Conservation (phyloP, 2,329 filamentous ascomycete genomes). For the Metarhizium humberi region DNA sequence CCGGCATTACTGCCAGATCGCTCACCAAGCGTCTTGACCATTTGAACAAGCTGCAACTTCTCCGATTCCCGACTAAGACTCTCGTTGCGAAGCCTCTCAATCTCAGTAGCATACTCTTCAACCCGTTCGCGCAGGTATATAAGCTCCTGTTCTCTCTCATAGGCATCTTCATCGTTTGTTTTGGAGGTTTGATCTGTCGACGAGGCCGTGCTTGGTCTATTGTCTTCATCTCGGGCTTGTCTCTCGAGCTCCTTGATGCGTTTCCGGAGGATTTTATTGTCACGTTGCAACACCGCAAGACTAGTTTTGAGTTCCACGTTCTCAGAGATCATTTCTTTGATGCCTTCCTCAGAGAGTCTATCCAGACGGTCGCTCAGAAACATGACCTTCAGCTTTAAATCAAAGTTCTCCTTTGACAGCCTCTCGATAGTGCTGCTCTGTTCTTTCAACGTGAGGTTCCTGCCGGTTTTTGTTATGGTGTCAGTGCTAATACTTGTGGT, state of each 20-base stretch:
- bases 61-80: slow-evolving; percentile 72
- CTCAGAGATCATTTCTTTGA: slow-evolving; percentile 96
- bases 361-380: slow-evolving; percentile 90
- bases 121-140: slow-evolving; percentile 75
- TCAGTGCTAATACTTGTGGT: slow-evolving; percentile 25
- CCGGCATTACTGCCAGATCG: slow-evolving; percentile 40
- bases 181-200: slow-evolving; percentile 49
- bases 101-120: slow-evolving; percentile 73
- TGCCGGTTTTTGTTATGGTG: slow-evolving; percentile 46
- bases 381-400: slow-evolving; percentile 94
- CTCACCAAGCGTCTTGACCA: slow-evolving; percentile 50
- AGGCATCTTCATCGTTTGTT: slow-evolving; percentile 48
- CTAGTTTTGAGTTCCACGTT: slow-evolving; percentile 93
- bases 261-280: slow-evolving; percentile 74
- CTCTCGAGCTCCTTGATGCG: slow-evolving; percentile 82
- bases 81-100: slow-evolving; percentile 74
- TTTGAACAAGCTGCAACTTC: slow-evolving; percentile 76
- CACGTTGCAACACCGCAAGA: slow-evolving; percentile 78
- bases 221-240: slow-evolving; percentile 58
- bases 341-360: slow-evolving; percentile 87
- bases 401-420: slow-evolving; percentile 95
- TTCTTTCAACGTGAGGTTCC: slow-evolving; percentile 83
- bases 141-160: slow-evolving; percentile 77
- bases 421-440: slow-evolving; percentile 96
- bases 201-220: slow-evolving; percentile 52